Evolutionary conservation across 805 yeast species (phyloP), one percentile per base, ranked within the genome.

Genomic region (Hemisphaericaspora nanyangensis): DNA sequence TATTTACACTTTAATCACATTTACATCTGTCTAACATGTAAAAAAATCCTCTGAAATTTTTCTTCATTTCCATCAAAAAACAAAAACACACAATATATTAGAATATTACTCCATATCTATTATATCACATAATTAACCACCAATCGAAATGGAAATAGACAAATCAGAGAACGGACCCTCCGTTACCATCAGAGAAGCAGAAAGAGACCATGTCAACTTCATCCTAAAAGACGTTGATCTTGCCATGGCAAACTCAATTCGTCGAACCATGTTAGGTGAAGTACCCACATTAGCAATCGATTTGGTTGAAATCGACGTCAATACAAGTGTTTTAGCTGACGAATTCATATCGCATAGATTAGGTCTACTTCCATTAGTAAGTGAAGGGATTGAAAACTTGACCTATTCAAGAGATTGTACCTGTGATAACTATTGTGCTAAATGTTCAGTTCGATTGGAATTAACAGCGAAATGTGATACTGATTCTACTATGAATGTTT

Each of bases 201-300:
- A 84, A 34, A 73, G 74, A 48, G 97, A 91, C 56, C 85, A 80
- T 55, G 97, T 93, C 46, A 95, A 93, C 61, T 85, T 93, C 55
- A 87, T 91, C 28, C 64, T 93, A 40, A 77, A 86, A 32, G 88
- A 89, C 55, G 90, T 89, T 25, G 97, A 91, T 58, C 63, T 93
- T 43, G 78, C 96, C 50, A 68, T 91, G 55, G 98, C 98, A 15
- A 93, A 93, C 72, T 85, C 98, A 12, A 51, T 93, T 28, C 77
- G 99, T 51, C 75, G 99, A 60, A 80, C 85, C 29, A 90, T 93
- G 87, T 71, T 93, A 45, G 90, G 96, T 2, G 99, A 93, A 63
- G 93, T 93, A 41, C 99, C 99, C 25, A 93, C 99, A 0, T 68
- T 93, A 48, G 97, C 99, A 38, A 89, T 93, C 42, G 99, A 93